Conservation (phyloP, 2,329 filamentous ascomycete genomes). For the Paecilomyces sp. region DNA sequence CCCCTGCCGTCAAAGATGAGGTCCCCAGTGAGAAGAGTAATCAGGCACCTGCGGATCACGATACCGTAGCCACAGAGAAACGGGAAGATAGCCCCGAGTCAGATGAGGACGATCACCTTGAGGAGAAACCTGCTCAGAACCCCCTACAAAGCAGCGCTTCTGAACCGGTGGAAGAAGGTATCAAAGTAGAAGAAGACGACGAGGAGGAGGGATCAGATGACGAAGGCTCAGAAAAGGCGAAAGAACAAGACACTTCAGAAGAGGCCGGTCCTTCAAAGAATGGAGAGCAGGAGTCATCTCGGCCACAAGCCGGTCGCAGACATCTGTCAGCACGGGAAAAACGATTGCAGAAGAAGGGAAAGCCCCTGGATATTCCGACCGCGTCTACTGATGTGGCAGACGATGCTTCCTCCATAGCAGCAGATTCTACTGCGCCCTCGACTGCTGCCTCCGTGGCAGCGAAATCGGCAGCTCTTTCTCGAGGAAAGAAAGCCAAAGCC, state of each 20-base stretch:
- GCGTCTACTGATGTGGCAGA: conserved; percentile 3
- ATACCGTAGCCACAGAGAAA: conserved; percentile 18
- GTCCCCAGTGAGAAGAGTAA: conserved; percentile 20
- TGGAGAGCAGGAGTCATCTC: conserved; percentile 1
- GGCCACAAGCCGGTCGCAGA: conserved; percentile 13
- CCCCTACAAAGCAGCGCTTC: conserved; percentile 14
- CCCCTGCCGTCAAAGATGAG: conserved; percentile 19
- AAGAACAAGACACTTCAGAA: conserved; percentile 14
- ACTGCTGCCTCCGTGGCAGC: conserved; percentile 9
- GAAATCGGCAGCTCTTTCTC: conserved; percentile 29
- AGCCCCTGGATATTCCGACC: conserved; percentile 13
- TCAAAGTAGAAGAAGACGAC: conserved; percentile 21
- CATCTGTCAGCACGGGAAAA: conserved; percentile 40
- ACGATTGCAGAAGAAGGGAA: conserved; percentile 23
- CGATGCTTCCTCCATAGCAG: conserved; percentile 10
- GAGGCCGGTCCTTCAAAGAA: conserved; percentile 11
- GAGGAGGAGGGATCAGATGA: conserved; percentile 3
- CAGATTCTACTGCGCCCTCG: conserved; percentile 12
- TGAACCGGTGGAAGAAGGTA: conserved; percentile 19
- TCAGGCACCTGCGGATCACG: conserved; percentile 21
- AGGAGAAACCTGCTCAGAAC: conserved; percentile 9
- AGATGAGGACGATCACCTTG: conserved; percentile 27
- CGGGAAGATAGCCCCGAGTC: conserved; percentile 26
- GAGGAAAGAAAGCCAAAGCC: conserved; percentile 73
- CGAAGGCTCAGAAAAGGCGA: conserved; percentile 12